These are phyloP conservation scores for Crithidia expoeki DNA, from an alignment of 208 protist species.

Conservation along the genomic window DNA sequence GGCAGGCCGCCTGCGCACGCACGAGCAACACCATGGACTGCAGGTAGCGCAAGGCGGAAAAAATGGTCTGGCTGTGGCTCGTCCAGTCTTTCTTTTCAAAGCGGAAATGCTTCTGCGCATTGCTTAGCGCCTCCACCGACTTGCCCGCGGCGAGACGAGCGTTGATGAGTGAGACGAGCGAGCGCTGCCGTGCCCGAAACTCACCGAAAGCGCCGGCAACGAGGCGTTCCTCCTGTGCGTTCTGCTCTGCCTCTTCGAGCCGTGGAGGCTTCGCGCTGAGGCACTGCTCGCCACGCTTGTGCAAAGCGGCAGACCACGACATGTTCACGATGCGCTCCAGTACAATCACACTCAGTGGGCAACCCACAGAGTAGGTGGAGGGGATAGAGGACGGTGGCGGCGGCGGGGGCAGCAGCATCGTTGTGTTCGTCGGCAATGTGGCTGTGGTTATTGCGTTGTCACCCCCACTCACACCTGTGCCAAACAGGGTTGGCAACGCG, in stretches of 20 bases:
- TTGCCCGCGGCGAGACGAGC: constrained; percentile 58
- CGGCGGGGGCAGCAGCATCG: background rate
- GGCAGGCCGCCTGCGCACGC: constrained; percentile 66
- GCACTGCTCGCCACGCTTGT: constrained; percentile 79
- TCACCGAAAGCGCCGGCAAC: constrained; percentile 47
- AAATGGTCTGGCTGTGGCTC: constrained; percentile 49
- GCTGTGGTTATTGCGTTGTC: too few species aligned
- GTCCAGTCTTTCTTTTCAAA: constrained; percentile 78
- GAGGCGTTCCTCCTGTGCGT: constrained; percentile 55
- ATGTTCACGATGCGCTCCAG: constrained; percentile 64
- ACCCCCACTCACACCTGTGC: background rate
- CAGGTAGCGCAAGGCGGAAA: constrained; percentile 72
- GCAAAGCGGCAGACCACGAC: constrained; percentile 72
- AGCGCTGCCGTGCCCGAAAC: constrained; percentile 65
- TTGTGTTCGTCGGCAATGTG: too few species aligned
- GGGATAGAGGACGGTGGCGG: background rate
- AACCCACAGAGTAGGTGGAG: constrained; percentile 1
- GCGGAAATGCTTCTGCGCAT: constrained; percentile 71
- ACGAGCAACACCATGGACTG: constrained; percentile 83
- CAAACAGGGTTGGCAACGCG: background rate
- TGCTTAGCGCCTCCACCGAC: constrained; percentile 59
- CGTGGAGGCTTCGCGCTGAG: constrained; percentile 47
- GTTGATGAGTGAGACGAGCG: constrained; percentile 71
- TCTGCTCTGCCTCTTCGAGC: constrained; percentile 52
- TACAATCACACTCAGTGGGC: constrained; percentile 32